Evolutionary conservation across 2,329 filamentous ascomycete species (phyloP).

Genomic region (Ophiostoma ips): DNA sequence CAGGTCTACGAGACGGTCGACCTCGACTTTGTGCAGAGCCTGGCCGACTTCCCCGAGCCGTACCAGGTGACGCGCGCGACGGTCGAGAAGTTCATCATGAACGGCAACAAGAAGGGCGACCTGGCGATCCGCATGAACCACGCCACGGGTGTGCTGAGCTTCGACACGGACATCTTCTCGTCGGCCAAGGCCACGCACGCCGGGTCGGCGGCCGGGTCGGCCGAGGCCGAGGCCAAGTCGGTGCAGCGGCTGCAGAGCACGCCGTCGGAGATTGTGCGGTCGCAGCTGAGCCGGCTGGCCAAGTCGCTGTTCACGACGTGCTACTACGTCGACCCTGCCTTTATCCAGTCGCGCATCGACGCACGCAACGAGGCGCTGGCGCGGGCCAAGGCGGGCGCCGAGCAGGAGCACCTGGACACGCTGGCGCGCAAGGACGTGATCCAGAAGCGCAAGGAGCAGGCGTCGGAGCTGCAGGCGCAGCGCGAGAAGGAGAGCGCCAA

Average conservation of each 20-base stretch:
- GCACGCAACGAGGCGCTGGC: constrained; percentile 68
- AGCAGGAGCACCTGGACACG: constrained; percentile 77
- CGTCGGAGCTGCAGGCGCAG: constrained; percentile 73
- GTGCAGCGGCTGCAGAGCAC: constrained; percentile 96
- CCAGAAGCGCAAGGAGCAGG: constrained; percentile 91
- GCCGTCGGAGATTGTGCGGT: constrained; percentile 91
- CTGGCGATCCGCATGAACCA: constrained; percentile 93
- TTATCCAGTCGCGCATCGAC: constrained; percentile 67
- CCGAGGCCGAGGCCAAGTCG: constrained; percentile 68
- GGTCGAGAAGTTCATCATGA: constrained; percentile 99
- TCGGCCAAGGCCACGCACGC: constrained; percentile 84
- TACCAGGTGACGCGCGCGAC: constrained; percentile 84
- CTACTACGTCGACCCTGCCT: constrained; percentile 85
- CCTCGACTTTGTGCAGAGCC: constrained; percentile 79
- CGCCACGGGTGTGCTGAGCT: constrained; percentile 85
- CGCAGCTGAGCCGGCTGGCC: constrained; percentile 80
- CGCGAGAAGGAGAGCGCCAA: constrained; percentile 88
- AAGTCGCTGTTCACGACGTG: constrained; percentile 86
- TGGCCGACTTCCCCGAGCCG: constrained; percentile 90
- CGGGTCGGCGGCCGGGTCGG: constrained; percentile 71
- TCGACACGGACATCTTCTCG: constrained; percentile 96
- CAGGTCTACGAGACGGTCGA: constrained; percentile 99
- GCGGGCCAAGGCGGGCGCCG: constrained; percentile 75
- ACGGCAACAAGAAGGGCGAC: constrained; percentile 99
- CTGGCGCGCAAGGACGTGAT: constrained; percentile 81